Base-by-base conservation (phyloP, 2,329 filamentous ascomycete species). In the Botryotinia narcissicola region DNA sequence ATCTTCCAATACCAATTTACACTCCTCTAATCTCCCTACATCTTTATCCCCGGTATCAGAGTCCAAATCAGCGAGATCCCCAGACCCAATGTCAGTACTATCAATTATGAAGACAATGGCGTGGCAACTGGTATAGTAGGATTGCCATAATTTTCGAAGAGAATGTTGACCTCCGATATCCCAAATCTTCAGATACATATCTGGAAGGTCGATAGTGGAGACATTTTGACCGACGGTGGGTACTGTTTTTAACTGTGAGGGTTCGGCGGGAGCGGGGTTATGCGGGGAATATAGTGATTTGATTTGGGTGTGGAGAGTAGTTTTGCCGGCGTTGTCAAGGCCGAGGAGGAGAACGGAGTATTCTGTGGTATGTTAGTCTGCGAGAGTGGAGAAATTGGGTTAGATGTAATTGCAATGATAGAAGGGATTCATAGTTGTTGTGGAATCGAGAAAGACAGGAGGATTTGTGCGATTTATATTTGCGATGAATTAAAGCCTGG, bases 121-220 rank as follows among this genome's bases (percentile, higher is more conserved):
- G 82, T 99, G 96, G 80, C 94, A 97, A 82, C 90, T 93, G 69
- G 90, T 87, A 86, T 98, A 99, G 85, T 99, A 99, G 83, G 91
- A 94, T 83, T 97, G 94, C 96, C 96, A 99, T 46, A 98, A 89
- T 76, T 92, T 92, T 75, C 96, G 91, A 81, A 99, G 88, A 42
- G 89, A 92, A 80, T 96, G 90, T 83, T 99, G 96, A 10, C 96
- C 96, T 76, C 96, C 96, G 0, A 99, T 94, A 81, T 99, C 96
- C 96, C 96, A 98, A 79, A 99, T 92, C 86, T 98, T 97, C 81
- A 99, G 87, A 86, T 98, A 98, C 90, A 98, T 95, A 82, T 97
- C 94, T 25, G 94, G 92, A 37, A 98, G 87, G 35, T 92, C 90
- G 81, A 99, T 93, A 64, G 95, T 96, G 75, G 93, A 93, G 76